Conservation (phyloP, 345 rosid species). For the Adansonia digitata region DNA sequence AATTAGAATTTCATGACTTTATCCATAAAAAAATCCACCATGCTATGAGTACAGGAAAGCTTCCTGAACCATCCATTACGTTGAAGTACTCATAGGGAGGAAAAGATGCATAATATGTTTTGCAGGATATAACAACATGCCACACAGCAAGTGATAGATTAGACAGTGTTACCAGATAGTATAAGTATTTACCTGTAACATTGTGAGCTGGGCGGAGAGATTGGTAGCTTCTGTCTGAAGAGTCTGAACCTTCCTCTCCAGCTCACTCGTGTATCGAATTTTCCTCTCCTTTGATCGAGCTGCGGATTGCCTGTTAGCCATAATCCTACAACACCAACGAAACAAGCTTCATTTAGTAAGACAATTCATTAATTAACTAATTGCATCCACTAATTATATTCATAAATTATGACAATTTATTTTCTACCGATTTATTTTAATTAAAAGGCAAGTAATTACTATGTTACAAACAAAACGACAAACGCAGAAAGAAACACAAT, state of each 20-base stretch:
- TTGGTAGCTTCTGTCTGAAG: neutral
- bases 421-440: neutral
- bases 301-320: conserved; percentile 92
- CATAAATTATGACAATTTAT: no score
- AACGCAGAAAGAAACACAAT: neutral
- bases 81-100: no score
- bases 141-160: no score
- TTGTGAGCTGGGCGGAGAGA: conserved; percentile 51
- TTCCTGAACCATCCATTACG: no score
- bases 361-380: no score
- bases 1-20: no score
- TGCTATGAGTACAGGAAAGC: no score
- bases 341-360: neutral
- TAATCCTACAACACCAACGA: conserved; percentile 51
- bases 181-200: conserved; percentile 92
- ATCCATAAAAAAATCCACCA: no score
- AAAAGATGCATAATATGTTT: no score
- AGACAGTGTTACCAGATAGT: no score
- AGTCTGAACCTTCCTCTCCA: conserved; percentile 14
- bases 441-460: neutral
- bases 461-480: neutral
- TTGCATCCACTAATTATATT: no score
- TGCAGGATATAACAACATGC: no score
- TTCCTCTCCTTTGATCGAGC: conserved; percentile 98
- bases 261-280: conserved; percentile 68